Percentiles rank a stretch among this genome's conserved stretches.
These are phyloP conservation scores for Cladophialophora immunda DNA, from an alignment of 2,329 filamentous ascomycete genomes.

Conservation along the genomic window DNA sequence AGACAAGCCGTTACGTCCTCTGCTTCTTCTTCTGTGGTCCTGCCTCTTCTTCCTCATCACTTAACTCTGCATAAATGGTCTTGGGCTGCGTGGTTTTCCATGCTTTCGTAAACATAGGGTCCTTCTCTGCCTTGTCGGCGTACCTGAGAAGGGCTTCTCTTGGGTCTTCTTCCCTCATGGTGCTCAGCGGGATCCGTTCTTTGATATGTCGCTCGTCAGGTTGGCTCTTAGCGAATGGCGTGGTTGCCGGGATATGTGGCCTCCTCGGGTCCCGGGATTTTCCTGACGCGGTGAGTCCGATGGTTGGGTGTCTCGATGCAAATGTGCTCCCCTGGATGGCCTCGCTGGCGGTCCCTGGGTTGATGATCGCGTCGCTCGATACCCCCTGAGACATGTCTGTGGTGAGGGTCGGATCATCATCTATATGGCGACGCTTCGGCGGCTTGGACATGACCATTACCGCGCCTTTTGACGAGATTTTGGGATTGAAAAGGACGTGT, in stretches of 20 bases:
- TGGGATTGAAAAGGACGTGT: constrained; percentile 88
- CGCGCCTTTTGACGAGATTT: constrained; percentile 81
- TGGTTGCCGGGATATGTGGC: constrained; percentile 83
- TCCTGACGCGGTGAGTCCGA: constrained; percentile 81
- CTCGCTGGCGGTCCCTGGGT: constrained; percentile 53
- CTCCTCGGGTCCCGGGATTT: constrained; percentile 79
- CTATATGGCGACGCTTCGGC: constrained; percentile 92
- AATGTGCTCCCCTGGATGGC: constrained; percentile 61
- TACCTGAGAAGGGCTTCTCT: constrained; percentile 94
- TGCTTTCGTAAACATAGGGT: constrained; percentile 92
- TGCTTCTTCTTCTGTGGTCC: constrained; percentile 71
- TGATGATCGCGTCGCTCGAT: constrained; percentile 82
- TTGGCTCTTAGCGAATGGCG: constrained; percentile 88
- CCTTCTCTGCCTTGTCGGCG: constrained; percentile 88
- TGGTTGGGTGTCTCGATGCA: constrained; percentile 69
- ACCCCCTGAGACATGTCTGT: constrained; percentile 78
- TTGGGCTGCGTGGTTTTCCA: constrained; percentile 93
- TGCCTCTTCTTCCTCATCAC: constrained; percentile 80
- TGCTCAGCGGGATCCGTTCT: constrained; percentile 85
- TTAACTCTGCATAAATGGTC: constrained; percentile 87
- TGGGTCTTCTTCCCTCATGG: constrained; percentile 96
- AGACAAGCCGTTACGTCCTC: constrained; percentile 43
- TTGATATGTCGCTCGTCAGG: constrained; percentile 90
- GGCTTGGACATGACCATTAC: constrained; percentile 90
- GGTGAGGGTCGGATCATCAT: constrained; percentile 88